Conservation (phyloP, 2,329 filamentous ascomycete genomes). For the Allantophomopsis lycopodina region DNA sequence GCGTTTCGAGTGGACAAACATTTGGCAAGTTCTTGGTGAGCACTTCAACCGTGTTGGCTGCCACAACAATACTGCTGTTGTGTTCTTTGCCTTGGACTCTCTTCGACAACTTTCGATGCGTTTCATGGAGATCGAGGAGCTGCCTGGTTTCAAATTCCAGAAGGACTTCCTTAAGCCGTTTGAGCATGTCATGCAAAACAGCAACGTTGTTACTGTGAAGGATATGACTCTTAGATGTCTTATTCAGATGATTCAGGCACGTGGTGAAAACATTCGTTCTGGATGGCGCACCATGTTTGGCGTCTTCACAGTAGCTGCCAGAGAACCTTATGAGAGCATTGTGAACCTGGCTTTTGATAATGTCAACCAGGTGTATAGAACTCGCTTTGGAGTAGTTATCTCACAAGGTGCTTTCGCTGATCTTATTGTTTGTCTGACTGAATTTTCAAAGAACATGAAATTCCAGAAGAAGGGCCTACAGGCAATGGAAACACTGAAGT, state of each 20-base stretch:
- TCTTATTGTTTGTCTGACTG: conserved; percentile 86
- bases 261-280: conserved; percentile 91
- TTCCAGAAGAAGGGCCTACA: conserved; percentile 98
- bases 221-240: conserved; percentile 94
- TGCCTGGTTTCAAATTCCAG: conserved; percentile 98
- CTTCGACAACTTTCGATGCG: conserved; percentile 93
- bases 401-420: conserved; percentile 95
- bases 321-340: conserved; percentile 87
- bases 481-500: conserved; percentile 89
- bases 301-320: conserved; percentile 89
- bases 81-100: conserved; percentile 95
- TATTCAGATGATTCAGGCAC: conserved; percentile 97
- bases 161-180: conserved; percentile 99
- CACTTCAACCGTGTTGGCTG: conserved; percentile 98
- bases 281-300: conserved; percentile 99
- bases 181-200: conserved; percentile 93
- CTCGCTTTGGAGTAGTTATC: conserved; percentile 89
- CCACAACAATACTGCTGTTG: conserved; percentile 89
- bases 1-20: conserved; percentile 94
- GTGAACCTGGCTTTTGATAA: conserved; percentile 96
- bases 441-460: conserved; percentile 96
- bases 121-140: conserved; percentile 95
- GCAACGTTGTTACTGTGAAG: conserved; percentile 81
- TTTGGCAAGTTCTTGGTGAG: conserved; percentile 94
- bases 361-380: conserved; percentile 89